Conservation (phyloP, 1,139 yeast species). For the Entelexis paramagnoliae region DNA sequence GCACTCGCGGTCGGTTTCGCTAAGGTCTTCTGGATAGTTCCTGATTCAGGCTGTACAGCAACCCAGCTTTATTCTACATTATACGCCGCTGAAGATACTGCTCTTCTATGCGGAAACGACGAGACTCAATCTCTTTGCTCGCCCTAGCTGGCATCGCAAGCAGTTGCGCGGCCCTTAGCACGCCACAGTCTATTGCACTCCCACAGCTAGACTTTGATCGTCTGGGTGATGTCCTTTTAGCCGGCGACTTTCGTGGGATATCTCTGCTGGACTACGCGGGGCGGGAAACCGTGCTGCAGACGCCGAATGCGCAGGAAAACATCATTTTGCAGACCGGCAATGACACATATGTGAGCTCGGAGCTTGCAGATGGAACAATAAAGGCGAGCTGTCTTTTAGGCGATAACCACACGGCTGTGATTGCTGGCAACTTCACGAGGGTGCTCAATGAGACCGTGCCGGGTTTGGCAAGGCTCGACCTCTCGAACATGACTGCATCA, state of each 20-base stretch:
- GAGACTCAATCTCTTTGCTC: neutral
- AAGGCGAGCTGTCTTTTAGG: conserved; percentile 31
- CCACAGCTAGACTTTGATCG: conserved; percentile 27
- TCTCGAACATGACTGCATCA: conserved; percentile 37
- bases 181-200: neutral
- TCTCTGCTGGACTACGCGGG: conserved; percentile 50
- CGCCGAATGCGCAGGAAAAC: conserved; percentile 15
- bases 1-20: neutral
- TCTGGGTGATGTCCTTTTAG: conserved; percentile 44
- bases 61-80: too few species aligned
- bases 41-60: too few species aligned
- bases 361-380: conserved; percentile 29
- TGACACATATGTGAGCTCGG: conserved; percentile 21
- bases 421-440: conserved; percentile 37
- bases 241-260: conserved; percentile 56
- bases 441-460: conserved; percentile 25
- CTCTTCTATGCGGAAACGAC: neutral
- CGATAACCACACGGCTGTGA: conserved; percentile 33
- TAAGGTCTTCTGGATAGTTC: too few species aligned
- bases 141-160: neutral
- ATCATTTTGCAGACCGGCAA: conserved; percentile 25
- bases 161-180: neutral
- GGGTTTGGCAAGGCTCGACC: conserved; percentile 49
- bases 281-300: conserved; percentile 30
- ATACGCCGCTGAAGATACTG: neutral